Evolutionary conservation across 148 eudicot genomes (phyloP), one percentile per base, ranked within the genome.

Genomic region (Chenopodium formosanum): DNA sequence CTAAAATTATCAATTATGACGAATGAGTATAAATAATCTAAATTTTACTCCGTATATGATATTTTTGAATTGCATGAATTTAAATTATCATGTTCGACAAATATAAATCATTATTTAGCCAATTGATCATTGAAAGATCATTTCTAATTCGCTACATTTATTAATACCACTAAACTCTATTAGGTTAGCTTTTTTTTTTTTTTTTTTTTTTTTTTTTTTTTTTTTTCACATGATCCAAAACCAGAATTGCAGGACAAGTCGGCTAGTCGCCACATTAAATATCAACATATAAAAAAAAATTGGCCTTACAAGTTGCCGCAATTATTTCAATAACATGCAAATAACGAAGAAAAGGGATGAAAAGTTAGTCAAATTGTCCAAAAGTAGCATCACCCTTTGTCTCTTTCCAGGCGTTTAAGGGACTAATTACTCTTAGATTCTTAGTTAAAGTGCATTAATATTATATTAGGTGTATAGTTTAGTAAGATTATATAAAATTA

Each of bases 251-350:
- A 81, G 22, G 19, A 62, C 40, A 31, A 71, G 58, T 71, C 48
- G 19, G 47, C 52, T 13, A 71, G 58, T 71, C 48, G 63, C 67
- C 79, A 77, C 76, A 77, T 75, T 44, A 17, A 47, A n/a, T 14
- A 46, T 40, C n/a, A 48, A 68, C 14, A 29, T n/a, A 20, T 40
- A 6, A 40, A 40, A 40, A 34, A 5, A 40, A 19, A 66, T 29
- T 68, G 47, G 9, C 60, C 60, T 14, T 37, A 71, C 84, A 77
- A 77, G 64, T 82, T 82, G 84, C 84, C 80, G 77, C 84, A 82
- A 77, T 66, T 56, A 66, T 74, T 62, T 47, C 63, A 64, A 5
- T 80, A 74, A 80, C 78, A 73, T 80, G 78, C 71, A 72, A 44
- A 13, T 20, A 63, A 63, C 20, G 50, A 27, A 77, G 9, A 20